Evolutionary conservation across 2,329 filamentous ascomycete species (phyloP), one percentile per base, ranked within the genome.

Genomic region (Pseudogymnoascus sp.): DNA sequence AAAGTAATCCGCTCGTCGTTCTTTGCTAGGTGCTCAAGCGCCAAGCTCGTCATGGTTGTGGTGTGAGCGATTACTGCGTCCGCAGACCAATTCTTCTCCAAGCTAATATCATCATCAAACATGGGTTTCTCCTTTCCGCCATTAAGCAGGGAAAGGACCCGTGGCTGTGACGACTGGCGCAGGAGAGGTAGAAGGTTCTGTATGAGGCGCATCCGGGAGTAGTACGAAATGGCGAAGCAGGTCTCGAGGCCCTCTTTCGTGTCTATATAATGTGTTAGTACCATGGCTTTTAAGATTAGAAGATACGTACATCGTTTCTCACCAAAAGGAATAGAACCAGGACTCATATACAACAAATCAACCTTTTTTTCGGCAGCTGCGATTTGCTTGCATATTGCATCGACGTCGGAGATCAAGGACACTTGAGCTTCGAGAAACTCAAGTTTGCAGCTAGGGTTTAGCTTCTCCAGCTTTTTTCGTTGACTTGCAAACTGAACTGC

Each of bases 181-280:
- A 88, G 75, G 0, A 81, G 75, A 0, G 84, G 84, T 8, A 87
- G 77, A 0, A 88, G 77, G 59, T 84, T 82, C 62, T 77, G 65
- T 13, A 80, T 74, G 68, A 87, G 82, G 48, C 82, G 81, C 61
- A 82, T 76, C 10, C 84, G 83, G 1, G 80, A 75, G 72, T 87
- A 87, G 71, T 82, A 82, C 9, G 76, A 74, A 13, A 87, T 75
- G 6, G 79, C 75, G 25, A 78, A 76, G 33, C 79, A 76, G 29
- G 77, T 74, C 60, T 83, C 77, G 1, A 88, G 74, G 2, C 81
- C 82, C 71, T 88, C 85, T 0, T 73, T 60, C 0, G 83, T 85
- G 64, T 85, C 84, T 72, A 33, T n/a, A 21, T 2, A 18, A 21
- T 21, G 21, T 52, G 9, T 81, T 21, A 61, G 48, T 60, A 4